Base-by-base conservation (phyloP, 805 yeast species). In the Metschnikowia henanensis region DNA sequence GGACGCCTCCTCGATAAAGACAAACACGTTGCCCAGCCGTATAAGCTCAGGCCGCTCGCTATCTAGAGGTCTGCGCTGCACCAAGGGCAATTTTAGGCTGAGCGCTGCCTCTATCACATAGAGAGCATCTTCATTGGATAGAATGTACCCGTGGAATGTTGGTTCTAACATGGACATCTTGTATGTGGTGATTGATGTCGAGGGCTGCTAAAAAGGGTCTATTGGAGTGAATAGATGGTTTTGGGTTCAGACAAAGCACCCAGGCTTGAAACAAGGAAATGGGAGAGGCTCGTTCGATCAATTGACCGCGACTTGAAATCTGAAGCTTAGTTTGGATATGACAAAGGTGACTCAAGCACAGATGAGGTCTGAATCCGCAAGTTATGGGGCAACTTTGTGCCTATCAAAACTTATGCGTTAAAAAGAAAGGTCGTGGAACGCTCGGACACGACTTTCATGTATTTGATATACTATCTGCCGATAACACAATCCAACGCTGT, bases 91-190 rank as follows among this genome's bases (percentile, higher is more conserved):
- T 37, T 70, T 71, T 20, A 82, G 80, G 41, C 79, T 77, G 20
- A 88, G 59, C 8, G 84, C 81, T n/a, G 88, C 91, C 58, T 91
- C 96, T 36, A 91, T 77, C 6, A 91, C 75, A 4, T 87, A 61
- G 37, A 91, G 68, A 1, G 97, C 96, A 60, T 91, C 97, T 46
- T 79, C 79, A 18, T 95, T 87, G 23, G 89, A 80, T 13, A 84
- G 85, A 33, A 91, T 84, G 57, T 83, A 89, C 4, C 97, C 94
- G 41, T 66, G 65, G 35, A 33, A 50, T 15, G 54, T 45, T 2
- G 54, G 51, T 16, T 21, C 22, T 21, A 49, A 36, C 18, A 31
- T 47, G 13, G 30, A 28, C 30, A 28, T 28, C 4, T 28, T 13
- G 30, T 4, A 7, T 7, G 6, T 28, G 17, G 19, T 8, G n/a